phyloP scores from a whole-genome alignment of 768 basidiomycete genomes.

The Naganishia friedmannii region DNA sequence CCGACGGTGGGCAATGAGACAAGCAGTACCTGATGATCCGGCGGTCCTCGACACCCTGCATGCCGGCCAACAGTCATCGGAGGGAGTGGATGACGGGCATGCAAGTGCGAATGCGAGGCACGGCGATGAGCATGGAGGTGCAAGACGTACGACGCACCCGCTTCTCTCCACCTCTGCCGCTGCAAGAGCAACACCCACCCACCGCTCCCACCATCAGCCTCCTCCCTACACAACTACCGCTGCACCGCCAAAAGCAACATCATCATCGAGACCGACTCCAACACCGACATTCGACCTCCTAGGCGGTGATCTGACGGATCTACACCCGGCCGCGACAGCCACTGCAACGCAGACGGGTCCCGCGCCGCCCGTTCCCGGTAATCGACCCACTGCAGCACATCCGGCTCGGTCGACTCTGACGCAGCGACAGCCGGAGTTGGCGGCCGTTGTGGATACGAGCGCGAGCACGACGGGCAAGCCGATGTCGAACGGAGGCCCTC shows the following conservation, averaged over 20 bases:
- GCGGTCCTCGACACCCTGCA: conserved; percentile 59
- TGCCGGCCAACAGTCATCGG: background rate
- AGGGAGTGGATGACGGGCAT: no score
- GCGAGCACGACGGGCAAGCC: conserved; percentile 6
- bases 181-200: no score
- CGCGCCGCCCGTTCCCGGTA: conserved; percentile 40
- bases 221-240: background rate
- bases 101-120: no score
- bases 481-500: conserved; percentile 34
- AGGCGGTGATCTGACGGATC: conserved; percentile 7
- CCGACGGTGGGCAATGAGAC: conserved; percentile 87
- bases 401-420: conserved; percentile 24
- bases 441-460: background rate
- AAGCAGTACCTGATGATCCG: conserved; percentile 76
- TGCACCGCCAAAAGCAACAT: background rate
- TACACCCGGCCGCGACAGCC: conserved; percentile 2
- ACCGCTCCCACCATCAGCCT: background rate
- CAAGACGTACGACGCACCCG: conserved; percentile 1
- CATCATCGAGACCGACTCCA: conserved; percentile 9
- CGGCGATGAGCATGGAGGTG: background rate
- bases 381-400: conserved; percentile 27
- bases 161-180: background rate
- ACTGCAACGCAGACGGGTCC: conserved; percentile 13
- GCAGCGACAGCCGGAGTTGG: background rate
- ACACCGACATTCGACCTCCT: conserved; percentile 34